Base-by-base conservation (phyloP, 1,139 yeast species). In the Saccharomycopsis crataegensis region DNA sequence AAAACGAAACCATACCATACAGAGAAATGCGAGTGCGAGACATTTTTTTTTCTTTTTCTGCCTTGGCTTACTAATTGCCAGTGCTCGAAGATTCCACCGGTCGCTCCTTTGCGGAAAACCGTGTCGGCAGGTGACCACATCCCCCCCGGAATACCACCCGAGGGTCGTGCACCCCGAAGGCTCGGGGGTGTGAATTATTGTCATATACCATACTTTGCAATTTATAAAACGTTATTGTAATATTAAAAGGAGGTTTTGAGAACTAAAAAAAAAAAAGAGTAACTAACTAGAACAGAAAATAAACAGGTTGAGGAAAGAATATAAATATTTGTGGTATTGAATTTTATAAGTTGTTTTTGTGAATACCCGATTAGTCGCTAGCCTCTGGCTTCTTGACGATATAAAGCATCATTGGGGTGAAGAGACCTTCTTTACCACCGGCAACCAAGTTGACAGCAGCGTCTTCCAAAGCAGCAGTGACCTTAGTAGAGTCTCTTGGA, bases 361-460 rank as follows among this genome's bases (percentile, higher is more conserved):
- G 14, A 14, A 22, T 43, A 43, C 8, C 46, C 22, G 9, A 43
- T 41, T 50, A 50, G 16, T 50, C 45, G 17, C 45, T 31, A 31
- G 37, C 49, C 43, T 55, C 54, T 52, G 97, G 97, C 74, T 90
- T 90, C 74, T 79, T 85, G 64, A 80, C 89, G 62, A 91, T 79
- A 69, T 83, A 91, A 69, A 91, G 78, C 93, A 88, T 86, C 98
- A 91, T 91, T 66, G 98, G 98, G 49, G 97, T 90, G 73, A 91
- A 91, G 62, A 91, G 77, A 66, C 86, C 84, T 70, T 84, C 79
- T 70, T 78, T 78, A 70, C 96, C 99, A 71, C 99, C 99, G 58
- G 82, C 88, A 58, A 91, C 97, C 67, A 93, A 81, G 70, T 91
- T 91, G 59, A 91, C 83, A 57, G 99, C 99, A 59, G 99, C 99